phyloP scores from a whole-genome alignment of 352 stramenopile species.

The Pythium chondricola region DNA sequence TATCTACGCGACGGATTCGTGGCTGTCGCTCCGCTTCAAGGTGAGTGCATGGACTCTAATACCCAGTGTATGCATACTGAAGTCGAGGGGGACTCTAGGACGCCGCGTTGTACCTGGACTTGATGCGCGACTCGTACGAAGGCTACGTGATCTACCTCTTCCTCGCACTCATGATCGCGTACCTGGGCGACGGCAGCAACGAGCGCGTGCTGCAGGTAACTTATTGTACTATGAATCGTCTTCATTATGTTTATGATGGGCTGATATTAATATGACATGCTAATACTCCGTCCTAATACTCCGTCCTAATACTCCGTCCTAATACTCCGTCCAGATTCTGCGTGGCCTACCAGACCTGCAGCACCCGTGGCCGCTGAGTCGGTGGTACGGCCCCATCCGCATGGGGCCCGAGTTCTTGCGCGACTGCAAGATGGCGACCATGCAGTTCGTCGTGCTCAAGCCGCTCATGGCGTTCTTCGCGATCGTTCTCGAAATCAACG shows the following conservation, averaged over 20 bases:
- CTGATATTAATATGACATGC: too few species aligned
- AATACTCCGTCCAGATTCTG: too few species aligned
- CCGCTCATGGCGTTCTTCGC: slow-evolving; percentile 86
- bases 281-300: neutral
- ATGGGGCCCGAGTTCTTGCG: slow-evolving; percentile 87
- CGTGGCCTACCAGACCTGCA: slow-evolving; percentile 50
- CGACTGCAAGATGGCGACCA: slow-evolving; percentile 92
- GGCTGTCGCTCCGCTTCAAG: slow-evolving; percentile 96
- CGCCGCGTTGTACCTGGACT: slow-evolving; percentile 87
- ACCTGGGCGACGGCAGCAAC: slow-evolving; percentile 90
- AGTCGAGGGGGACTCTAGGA: slow-evolving; percentile 19
- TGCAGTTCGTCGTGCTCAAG: slow-evolving; percentile 96
- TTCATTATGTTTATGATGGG: slow-evolving; percentile 19
- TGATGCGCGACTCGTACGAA: slow-evolving; percentile 97
- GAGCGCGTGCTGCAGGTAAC: slow-evolving; percentile 59
- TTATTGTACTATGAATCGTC: slow-evolving; percentile 15
- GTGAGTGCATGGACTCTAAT: slow-evolving; percentile 16
- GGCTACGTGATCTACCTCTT: slow-evolving; percentile 98
- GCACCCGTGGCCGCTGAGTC: slow-evolving; percentile 73
- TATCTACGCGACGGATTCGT: slow-evolving; percentile 96
- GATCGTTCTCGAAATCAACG: slow-evolving; percentile 82
- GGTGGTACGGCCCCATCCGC: slow-evolving; percentile 50
- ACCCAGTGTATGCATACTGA: neutral
- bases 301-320: too few species aligned
- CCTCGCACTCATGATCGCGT: slow-evolving; percentile 94